These are phyloP conservation scores for Nannizziopsis arthrosporioides DNA, from an alignment of 2,329 filamentous ascomycete genomes.

Conservation along the genomic window DNA sequence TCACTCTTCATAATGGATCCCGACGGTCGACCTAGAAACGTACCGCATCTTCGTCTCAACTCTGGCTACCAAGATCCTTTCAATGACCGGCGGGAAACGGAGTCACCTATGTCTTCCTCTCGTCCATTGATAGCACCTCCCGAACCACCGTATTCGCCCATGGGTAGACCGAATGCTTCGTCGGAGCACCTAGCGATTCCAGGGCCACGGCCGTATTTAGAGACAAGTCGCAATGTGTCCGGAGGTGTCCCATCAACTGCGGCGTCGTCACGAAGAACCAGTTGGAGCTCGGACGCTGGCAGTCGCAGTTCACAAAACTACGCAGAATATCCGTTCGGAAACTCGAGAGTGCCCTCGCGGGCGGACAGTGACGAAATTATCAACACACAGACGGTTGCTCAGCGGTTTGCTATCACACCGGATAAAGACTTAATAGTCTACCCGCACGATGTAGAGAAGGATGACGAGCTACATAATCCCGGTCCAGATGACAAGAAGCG, in stretches of 20 bases:
- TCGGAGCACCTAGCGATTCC: slow-evolving; percentile 10
- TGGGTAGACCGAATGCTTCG: neutral
- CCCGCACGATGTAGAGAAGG: slow-evolving; percentile 61
- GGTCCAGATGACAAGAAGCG: slow-evolving; percentile 51
- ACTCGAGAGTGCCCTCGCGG: slow-evolving; percentile 48
- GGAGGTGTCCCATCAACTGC: slow-evolving; percentile 32
- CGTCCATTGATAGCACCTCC: slow-evolving; percentile 6
- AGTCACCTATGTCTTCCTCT: neutral
- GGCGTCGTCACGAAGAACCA: slow-evolving; percentile 50
- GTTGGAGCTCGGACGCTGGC: slow-evolving; percentile 50
- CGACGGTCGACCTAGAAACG: neutral
- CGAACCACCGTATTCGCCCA: slow-evolving; percentile 5
- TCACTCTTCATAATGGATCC: slow-evolving; percentile 1
- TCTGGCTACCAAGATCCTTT: slow-evolving; percentile 7
- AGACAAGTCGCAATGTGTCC: neutral
- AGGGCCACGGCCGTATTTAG: neutral
- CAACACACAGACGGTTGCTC: slow-evolving; percentile 60
- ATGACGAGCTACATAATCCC: slow-evolving; percentile 61
- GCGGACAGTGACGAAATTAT: slow-evolving; percentile 53
- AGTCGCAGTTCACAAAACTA: slow-evolving; percentile 43
- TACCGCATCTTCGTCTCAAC: slow-evolving; percentile 8
- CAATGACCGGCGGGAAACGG: neutral
- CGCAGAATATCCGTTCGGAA: slow-evolving; percentile 47
- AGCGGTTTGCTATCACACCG: slow-evolving; percentile 62
- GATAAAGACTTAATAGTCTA: slow-evolving; percentile 55